Evolutionary conservation across 2,329 filamentous ascomycete genomes (phyloP).

Genomic region (Aspergillus fumigatus): DNA sequence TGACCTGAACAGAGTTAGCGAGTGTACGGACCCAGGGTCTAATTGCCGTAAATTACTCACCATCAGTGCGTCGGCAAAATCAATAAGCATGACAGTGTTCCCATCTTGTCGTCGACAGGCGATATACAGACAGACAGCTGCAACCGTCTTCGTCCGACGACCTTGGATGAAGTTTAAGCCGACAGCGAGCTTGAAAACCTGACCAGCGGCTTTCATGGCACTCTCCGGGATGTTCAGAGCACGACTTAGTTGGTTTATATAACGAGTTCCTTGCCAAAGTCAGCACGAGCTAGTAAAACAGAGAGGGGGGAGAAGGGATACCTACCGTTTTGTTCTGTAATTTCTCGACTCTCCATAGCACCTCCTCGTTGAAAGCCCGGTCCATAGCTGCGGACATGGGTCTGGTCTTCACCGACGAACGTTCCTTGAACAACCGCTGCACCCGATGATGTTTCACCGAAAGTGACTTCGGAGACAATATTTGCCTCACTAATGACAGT

Average conservation of each 20-base stretch:
- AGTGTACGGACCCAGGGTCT: constrained; percentile 21
- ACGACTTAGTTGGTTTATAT: constrained; percentile 40
- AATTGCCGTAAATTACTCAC: constrained; percentile 24
- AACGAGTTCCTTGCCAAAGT: constrained; percentile 33
- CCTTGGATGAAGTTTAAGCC: constrained; percentile 78
- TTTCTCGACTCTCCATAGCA: constrained; percentile 47
- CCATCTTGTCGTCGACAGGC: constrained; percentile 74
- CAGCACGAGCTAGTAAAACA: not conserved
- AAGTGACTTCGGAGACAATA: constrained; percentile 87
- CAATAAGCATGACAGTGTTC: constrained; percentile 89
- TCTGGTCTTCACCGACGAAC: constrained; percentile 80
- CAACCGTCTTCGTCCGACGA: constrained; percentile 76
- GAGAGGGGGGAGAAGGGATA: not conserved
- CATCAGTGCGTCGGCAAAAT: constrained; percentile 78
- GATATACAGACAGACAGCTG: constrained; percentile 86
- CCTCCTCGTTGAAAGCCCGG: constrained; percentile 44
- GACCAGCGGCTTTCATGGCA: constrained; percentile 61
- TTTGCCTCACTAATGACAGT: constrained; percentile 78
- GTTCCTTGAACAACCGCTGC: constrained; percentile 88
- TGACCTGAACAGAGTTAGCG: constrained; percentile 49
- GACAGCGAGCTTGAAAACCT: constrained; percentile 72
- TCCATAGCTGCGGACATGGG: constrained; percentile 62
- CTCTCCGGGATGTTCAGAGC: constrained; percentile 50
- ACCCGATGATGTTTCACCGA: constrained; percentile 80
- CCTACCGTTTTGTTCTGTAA: constrained; percentile 41